These are phyloP conservation scores for Ulota crispa DNA, from an alignment of 225 moss, liverwort and hornwort genomes.

Conservation along the genomic window DNA sequence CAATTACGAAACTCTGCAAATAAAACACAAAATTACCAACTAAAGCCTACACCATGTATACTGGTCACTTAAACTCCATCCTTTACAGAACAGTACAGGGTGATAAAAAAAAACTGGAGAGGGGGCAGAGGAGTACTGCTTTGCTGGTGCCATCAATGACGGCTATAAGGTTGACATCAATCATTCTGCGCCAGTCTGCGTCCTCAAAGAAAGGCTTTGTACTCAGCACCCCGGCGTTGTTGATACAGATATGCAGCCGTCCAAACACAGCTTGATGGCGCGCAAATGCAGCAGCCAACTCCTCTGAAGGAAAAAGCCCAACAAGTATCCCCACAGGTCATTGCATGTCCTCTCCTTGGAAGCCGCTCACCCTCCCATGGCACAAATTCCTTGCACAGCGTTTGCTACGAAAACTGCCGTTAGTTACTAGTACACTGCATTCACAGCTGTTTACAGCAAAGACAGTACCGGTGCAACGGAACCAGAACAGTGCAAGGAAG, in stretches of 20 bases:
- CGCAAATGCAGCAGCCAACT: constrained; percentile 44
- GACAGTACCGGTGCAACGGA: background rate
- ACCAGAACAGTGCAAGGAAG: background rate
- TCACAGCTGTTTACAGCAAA: background rate
- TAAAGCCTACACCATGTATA: no score
- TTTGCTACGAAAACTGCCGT: background rate
- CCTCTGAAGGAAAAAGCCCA: background rate
- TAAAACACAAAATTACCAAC: no score
- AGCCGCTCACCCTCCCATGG: background rate
- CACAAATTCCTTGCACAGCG: background rate
- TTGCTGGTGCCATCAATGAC: constrained; percentile 68
- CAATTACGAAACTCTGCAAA: no score
- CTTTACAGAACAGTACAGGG: no score
- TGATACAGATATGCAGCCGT: constrained; percentile 62
- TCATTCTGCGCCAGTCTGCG: constrained; percentile 47
- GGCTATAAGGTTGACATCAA: constrained; percentile 57
- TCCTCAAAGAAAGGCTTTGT: constrained; percentile 29
- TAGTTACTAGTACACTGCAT: background rate
- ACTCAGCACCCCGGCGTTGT: constrained; percentile 56
- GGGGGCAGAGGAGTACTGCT: constrained; percentile 43
- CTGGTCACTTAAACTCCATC: no score
- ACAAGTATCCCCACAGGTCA: background rate
- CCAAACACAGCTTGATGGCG: constrained; percentile 53
- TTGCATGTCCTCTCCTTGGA: background rate
- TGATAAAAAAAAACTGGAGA: background rate